phyloP scores from a whole-genome alignment of 73 alveolate species.

The Blepharisma stoltei region DNA sequence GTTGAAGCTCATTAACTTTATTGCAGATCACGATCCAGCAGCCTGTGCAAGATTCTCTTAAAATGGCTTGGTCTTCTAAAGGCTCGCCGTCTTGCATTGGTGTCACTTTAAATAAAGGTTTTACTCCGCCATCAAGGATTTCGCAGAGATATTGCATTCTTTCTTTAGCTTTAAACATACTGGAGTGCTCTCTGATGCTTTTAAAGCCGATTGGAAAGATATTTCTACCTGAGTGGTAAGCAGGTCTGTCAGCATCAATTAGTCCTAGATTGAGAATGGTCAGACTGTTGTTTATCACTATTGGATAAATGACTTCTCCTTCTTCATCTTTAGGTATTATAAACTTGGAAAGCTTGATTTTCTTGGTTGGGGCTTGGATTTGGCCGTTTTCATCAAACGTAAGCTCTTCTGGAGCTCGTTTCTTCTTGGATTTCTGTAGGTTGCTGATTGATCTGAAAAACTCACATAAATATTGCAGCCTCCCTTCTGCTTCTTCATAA shows the following conservation, averaged over 20 bases:
- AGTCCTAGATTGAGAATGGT: slow-evolving; percentile 79
- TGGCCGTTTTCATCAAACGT: slow-evolving; percentile 41
- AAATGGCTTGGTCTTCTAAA: slow-evolving; percentile 87
- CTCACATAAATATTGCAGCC: slow-evolving; percentile 76
- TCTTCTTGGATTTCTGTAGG: slow-evolving; percentile 34
- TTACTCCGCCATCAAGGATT: slow-evolving; percentile 87
- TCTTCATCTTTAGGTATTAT: slow-evolving; percentile 60
- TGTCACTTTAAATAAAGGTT: slow-evolving; percentile 88
- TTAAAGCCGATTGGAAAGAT: slow-evolving; percentile 94
- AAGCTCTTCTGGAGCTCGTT: slow-evolving; percentile 39
- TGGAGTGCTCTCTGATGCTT: slow-evolving; percentile 83
- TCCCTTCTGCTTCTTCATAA: slow-evolving; percentile 53
- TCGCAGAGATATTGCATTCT: slow-evolving; percentile 90
- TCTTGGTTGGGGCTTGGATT: slow-evolving; percentile 30
- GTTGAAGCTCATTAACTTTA: slow-evolving; percentile 79
- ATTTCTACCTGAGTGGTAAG: slow-evolving; percentile 89
- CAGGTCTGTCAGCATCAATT: slow-evolving; percentile 69
- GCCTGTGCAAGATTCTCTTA: slow-evolving; percentile 88
- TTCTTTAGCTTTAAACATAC: slow-evolving; percentile 76
- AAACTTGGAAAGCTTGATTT: slow-evolving; percentile 48
- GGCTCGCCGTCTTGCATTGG: slow-evolving; percentile 57
- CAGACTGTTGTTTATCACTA: slow-evolving; percentile 76
- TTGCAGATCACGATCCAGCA: slow-evolving; percentile 93
- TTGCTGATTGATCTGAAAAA: slow-evolving; percentile 71
- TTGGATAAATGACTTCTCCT: slow-evolving; percentile 87